Base-by-base conservation (phyloP, 805 yeast genomes). In the Wickerhamomyces sydowiorum region DNA sequence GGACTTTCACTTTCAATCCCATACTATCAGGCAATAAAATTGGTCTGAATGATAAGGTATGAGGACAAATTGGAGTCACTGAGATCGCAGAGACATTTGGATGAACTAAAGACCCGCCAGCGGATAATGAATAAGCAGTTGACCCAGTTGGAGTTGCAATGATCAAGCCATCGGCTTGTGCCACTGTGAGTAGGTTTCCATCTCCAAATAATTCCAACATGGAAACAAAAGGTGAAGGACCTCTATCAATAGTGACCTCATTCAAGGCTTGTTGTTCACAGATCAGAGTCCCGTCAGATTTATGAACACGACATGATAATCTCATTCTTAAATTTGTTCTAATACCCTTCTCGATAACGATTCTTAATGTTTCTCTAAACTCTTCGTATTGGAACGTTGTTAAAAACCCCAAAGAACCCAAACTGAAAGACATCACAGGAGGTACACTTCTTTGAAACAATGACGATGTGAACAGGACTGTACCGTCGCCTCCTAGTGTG, bases 401-500 rank as follows among this genome's bases (percentile, higher is more conserved):
- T 51, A 93, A 69, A 59, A 93, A 93, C 4, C 99, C 99, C 20
- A 93, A 67, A 0, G 96, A 86, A 0, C 99, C 99, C 51, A 93
- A 67, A 1, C 95, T 77, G 61, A 89, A 91, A 17, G 95, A 78
- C 50, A 93, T 70, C 2, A 91, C 86, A 0, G 99, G 99, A 1
- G 99, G 99, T 2, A 90, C 96, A 38, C 76, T 74, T 43, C 75
- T 68, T 64, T 86, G 95, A 62, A 93, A 93, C 32, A 89, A 67
- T 43, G 93, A 82, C 2, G 96, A 88, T 0, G 91, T 91, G 54
- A 84, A 84, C 9, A 91, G 67, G 37, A 91, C 96, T 0, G 99
- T 93, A 8, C 99, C 98, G 58, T 93, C 99, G 15, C 99, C 99
- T 20, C 99, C 99, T 8, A 93, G 69, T 0, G 98, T 87, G 35